Evolutionary conservation across 2,329 filamentous ascomycete species (phyloP), one percentile per base, ranked within the genome.

Genomic region (Penicillium expansum): DNA sequence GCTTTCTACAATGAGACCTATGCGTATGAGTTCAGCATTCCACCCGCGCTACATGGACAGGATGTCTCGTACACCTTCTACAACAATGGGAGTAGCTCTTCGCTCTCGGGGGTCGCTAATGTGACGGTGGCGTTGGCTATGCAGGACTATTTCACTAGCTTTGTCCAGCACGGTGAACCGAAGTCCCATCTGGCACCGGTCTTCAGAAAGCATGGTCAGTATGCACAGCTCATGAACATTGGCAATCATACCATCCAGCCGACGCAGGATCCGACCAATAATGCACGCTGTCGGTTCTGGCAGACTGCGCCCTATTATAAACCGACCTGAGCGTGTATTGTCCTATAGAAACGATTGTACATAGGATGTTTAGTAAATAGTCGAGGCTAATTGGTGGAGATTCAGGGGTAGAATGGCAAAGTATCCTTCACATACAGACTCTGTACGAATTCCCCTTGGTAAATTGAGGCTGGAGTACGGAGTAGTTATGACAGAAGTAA

Each of bases 61-160:
- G 83, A 86, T 60, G 59, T 83, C 4, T 51, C 74, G 0, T 84
- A 82, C 61, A 83, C 81, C 1, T 85, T 79, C 69, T 85, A 77
- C 65, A 73, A 76, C 24, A 69, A 67, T 20, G 62, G 65, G 11
- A 69, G 70, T 56, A 69, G 0, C 18, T 41, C n/a, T 72, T 74
- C 32, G 41, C 32, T 11, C 30, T 27, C 29, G 30, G 38, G 27
- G 1, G 66, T 69, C 2, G 43, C 60, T 6, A 70, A 73, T 38
- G 62, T 57, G 13, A 68, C 69, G 7, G 65, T 75, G 9, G 74
- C 73, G 5, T 47, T 67, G 38, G 68, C 64, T 2, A 64, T 77
- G 52, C 75, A 77, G 64, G 69, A 71, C 33, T 76, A 72, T 45
- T 68, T 77, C 45, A 71, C 68, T 14, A 72, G 70, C 44, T 77